Percentiles rank a stretch among this genome's conserved stretches.
Conservation (phyloP, 768 basidiomycete genomes). For the Naganishia kalamii region DNA sequence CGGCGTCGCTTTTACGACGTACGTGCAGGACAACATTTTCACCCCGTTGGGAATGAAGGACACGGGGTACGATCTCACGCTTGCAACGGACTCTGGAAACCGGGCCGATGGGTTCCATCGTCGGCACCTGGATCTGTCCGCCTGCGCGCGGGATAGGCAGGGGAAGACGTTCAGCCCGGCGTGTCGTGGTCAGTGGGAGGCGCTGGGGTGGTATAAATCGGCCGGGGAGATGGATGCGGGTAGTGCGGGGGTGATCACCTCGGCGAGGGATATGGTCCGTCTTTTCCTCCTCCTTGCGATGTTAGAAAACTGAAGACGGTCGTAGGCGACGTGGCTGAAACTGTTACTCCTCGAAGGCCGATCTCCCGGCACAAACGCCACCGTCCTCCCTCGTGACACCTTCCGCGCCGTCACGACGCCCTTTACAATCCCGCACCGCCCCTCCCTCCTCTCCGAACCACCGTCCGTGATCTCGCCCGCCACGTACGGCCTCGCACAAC, state of each 20-base stretch:
- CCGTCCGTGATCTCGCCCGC: neutral
- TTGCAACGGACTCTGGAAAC: slow-evolving; percentile 26
- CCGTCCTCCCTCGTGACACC: slow-evolving; percentile 26
- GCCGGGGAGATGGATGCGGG: slow-evolving; percentile 29
- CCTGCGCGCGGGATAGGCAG: neutral
- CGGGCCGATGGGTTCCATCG: slow-evolving; percentile 26
- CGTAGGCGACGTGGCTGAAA: slow-evolving; percentile 34
- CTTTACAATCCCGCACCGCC: neutral
- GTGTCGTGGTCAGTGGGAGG: neutral
- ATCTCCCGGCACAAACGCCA: slow-evolving; percentile 12
- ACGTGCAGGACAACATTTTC: slow-evolving; percentile 32
- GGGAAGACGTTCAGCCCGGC: neutral
- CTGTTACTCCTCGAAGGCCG: slow-evolving; percentile 27
- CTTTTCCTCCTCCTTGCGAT: neutral
- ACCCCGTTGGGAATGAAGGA: slow-evolving; percentile 33
- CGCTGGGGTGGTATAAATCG: slow-evolving; percentile 6
- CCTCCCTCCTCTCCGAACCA: neutral
- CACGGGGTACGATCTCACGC: slow-evolving; percentile 26
- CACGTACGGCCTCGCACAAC: slow-evolving; percentile 37
- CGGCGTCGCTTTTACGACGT: slow-evolving; percentile 24
- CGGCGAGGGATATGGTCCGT: slow-evolving; percentile 35
- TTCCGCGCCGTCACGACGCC: slow-evolving; percentile 19
- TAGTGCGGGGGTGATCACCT: slow-evolving; percentile 33
- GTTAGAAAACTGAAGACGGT: neutral
- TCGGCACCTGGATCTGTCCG: neutral